Evolutionary conservation across 306 rosid species (phyloP).

Genomic region (Acacia acuminata): DNA sequence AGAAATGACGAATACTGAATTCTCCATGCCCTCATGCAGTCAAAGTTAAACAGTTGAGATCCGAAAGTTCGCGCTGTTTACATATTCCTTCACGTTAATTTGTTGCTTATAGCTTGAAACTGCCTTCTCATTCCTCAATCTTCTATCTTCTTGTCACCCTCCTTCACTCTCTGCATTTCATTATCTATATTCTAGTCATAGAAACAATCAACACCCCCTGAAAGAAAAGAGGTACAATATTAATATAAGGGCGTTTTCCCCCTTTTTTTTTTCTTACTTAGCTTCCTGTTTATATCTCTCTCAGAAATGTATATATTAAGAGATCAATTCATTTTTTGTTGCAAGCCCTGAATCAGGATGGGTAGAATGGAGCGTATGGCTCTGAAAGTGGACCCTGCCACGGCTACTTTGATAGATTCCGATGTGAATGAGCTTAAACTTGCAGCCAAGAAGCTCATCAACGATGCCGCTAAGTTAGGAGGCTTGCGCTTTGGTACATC

Average conservation of each 20-base stretch:
- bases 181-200: background rate
- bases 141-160: background rate
- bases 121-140: background rate
- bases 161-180: background rate
- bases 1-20: background rate
- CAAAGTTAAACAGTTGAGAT: constrained; percentile 10
- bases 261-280: background rate
- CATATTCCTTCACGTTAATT: background rate
- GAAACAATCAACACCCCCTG: background rate
- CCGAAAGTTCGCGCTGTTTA: constrained; percentile 28
- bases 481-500: constrained; percentile 51
- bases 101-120: background rate
- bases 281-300: background rate
- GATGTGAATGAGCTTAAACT: constrained; percentile 51
- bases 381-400: constrained; percentile 43
- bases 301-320: background rate
- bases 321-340: background rate
- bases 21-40: background rate
- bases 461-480: constrained; percentile 49
- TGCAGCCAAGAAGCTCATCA: constrained; percentile 47
- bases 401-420: constrained; percentile 40
- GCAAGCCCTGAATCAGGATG: constrained; percentile 25
- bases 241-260: background rate
- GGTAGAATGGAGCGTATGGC: constrained; percentile 51
- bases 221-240: background rate